phyloP scores from a whole-genome alignment of 768 basidiomycete species.

The Myochromella boudieri region DNA sequence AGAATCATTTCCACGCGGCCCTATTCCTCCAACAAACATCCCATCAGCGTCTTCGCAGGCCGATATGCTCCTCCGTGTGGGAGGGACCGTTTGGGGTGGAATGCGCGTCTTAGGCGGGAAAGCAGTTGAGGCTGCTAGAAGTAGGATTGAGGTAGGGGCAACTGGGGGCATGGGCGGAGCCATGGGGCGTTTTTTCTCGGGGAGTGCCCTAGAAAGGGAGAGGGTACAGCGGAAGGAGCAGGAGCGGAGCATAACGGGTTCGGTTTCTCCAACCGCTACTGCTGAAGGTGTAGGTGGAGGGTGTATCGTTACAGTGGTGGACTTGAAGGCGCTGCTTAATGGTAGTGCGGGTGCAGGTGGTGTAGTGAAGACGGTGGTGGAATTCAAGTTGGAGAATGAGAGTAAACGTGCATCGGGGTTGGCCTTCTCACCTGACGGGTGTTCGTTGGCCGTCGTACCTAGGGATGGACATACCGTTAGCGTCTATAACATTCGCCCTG shows the following conservation, averaged over 20 bases:
- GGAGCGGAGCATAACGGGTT: constrained; percentile 13
- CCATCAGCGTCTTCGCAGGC: constrained; percentile 33
- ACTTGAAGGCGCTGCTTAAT: constrained; percentile 37
- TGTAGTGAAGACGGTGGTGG: constrained; percentile 32
- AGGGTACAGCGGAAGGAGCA: constrained; percentile 13
- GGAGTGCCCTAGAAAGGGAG: constrained; percentile 42
- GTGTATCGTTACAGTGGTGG: constrained; percentile 49
- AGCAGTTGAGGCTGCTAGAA: constrained; percentile 53
- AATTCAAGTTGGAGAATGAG: constrained; percentile 49
- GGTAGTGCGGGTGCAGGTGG: not conserved
- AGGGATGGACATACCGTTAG: constrained; percentile 55
- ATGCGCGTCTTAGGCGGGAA: constrained; percentile 64
- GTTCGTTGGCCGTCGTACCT: constrained; percentile 46
- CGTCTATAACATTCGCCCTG: constrained; percentile 42
- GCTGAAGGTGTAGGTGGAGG: not conserved
- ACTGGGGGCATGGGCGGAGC: constrained; percentile 22
- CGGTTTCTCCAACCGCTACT: constrained; percentile 7
- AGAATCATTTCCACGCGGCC: constrained; percentile 14
- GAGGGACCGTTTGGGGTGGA: constrained; percentile 61
- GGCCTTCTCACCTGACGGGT: constrained; percentile 54
- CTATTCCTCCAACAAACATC: constrained; percentile 3
- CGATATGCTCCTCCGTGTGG: constrained; percentile 45
- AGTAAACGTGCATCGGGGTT: constrained; percentile 44
- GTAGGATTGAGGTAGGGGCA: constrained; percentile 21
- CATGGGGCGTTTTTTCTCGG: constrained; percentile 50